A percentile compares a stretch with the other conserved stretches of the same genome.
phyloP scores from a whole-genome alignment of 75 land plant species.

The Pseudotsuga menziesii region DNA sequence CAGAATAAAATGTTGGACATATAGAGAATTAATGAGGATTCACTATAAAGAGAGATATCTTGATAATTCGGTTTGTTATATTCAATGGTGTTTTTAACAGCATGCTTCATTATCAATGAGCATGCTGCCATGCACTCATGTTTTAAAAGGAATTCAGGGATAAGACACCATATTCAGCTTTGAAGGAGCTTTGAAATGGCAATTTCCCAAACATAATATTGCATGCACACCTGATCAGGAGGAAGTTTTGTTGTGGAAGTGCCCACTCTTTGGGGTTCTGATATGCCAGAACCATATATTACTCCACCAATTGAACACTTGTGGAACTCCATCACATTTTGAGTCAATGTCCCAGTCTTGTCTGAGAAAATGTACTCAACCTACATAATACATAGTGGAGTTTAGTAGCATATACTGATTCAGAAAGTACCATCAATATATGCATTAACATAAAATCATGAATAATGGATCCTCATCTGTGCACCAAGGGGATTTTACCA shows the following conservation, averaged over 20 bases:
- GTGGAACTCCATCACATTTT: slow-evolving; percentile 49
- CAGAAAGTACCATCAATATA: background rate
- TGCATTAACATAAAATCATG: background rate
- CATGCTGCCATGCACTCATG: background rate
- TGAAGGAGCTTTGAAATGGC: background rate
- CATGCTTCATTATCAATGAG: background rate
- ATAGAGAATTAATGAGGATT: background rate
- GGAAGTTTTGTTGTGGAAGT: slow-evolving; percentile 21
- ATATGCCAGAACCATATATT: slow-evolving; percentile 45
- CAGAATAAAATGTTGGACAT: background rate
- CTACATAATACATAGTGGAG: slow-evolving; percentile 19
- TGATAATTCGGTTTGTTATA: background rate
- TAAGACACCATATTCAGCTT: background rate
- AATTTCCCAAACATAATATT: background rate
- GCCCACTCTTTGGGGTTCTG: slow-evolving; percentile 39
- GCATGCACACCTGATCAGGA: slow-evolving; percentile 33
- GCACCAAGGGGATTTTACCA: background rate
- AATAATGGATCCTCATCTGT: background rate
- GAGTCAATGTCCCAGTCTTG: slow-evolving; percentile 53
- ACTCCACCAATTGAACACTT: slow-evolving; percentile 51
- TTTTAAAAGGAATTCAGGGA: background rate
- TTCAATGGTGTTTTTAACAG: background rate
- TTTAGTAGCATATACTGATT: background rate
- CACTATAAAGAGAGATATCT: background rate
- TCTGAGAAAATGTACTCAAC: slow-evolving; percentile 55